These are phyloP conservation scores for Durio zibethinus DNA, from an alignment of 345 rosid species.

Conservation along the genomic window DNA sequence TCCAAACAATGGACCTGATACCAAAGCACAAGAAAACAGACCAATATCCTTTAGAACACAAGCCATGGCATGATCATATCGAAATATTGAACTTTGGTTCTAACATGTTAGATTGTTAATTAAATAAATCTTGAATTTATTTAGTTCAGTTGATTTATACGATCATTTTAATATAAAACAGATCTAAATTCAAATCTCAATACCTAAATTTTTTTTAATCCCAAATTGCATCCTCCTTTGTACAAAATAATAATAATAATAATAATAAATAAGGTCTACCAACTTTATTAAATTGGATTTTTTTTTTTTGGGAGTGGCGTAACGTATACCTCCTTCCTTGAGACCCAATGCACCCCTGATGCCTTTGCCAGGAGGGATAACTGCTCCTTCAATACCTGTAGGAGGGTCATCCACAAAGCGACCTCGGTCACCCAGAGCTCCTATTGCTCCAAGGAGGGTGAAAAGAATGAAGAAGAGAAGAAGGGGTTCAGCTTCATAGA, in stretches of 20 bases:
- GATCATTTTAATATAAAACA: too few relatives aligned
- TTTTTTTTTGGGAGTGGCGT: background rate
- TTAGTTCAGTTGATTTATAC: too few relatives aligned
- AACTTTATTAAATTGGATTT: background rate
- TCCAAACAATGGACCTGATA: slow-evolving; percentile 84
- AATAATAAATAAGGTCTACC: too few relatives aligned
- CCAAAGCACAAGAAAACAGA: background rate
- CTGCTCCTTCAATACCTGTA: slow-evolving; percentile 72
- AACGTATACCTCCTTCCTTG: slow-evolving; percentile 60
- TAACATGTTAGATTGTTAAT: too few relatives aligned
- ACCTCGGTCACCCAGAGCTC: slow-evolving; percentile 94
- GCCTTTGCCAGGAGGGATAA: slow-evolving; percentile 76
- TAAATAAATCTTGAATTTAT: too few relatives aligned
- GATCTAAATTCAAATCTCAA: too few relatives aligned
- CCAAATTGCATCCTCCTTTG: too few relatives aligned
- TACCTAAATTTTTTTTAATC: too few relatives aligned
- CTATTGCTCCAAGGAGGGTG: slow-evolving; percentile 93
- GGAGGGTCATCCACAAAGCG: slow-evolving; percentile 75
- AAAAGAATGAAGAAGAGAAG: slow-evolving; percentile 92
- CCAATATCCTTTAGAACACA: background rate
- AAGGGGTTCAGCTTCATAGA: slow-evolving; percentile 95
- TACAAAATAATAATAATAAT: too few relatives aligned
- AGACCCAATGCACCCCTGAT: slow-evolving; percentile 75
- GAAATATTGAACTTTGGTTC: background rate
- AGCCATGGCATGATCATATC: background rate